Evolutionary conservation across 2,329 filamentous ascomycete genomes (phyloP).

Genomic region (Fusarium musae): DNA sequence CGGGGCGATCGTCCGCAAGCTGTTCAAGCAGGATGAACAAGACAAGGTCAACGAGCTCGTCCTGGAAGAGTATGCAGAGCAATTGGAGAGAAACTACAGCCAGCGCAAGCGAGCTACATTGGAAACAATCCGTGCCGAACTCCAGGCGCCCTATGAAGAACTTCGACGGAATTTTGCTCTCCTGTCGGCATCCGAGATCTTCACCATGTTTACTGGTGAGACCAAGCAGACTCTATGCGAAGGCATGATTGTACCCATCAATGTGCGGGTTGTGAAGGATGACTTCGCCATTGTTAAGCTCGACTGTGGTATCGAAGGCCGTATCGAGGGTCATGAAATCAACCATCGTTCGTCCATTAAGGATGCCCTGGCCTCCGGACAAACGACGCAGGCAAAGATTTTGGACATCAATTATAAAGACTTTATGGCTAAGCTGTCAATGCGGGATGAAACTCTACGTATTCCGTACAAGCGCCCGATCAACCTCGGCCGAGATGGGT

Average conservation of each 20-base stretch:
- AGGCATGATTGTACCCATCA: slow-evolving; percentile 92
- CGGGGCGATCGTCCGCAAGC: slow-evolving; percentile 89
- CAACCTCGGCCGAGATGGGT: slow-evolving; percentile 81
- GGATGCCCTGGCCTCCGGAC: slow-evolving; percentile 79
- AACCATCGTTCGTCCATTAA: slow-evolving; percentile 77
- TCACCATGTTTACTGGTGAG: slow-evolving; percentile 97
- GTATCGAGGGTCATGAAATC: slow-evolving; percentile 84
- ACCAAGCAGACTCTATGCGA: slow-evolving; percentile 84
- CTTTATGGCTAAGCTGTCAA: slow-evolving; percentile 83
- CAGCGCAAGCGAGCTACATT: slow-evolving; percentile 95
- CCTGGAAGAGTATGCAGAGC: slow-evolving; percentile 95
- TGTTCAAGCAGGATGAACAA: slow-evolving; percentile 94
- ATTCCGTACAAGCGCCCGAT: slow-evolving; percentile 75
- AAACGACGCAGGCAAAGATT: slow-evolving; percentile 90
- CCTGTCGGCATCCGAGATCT: slow-evolving; percentile 81
- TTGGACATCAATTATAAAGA: slow-evolving; percentile 87
- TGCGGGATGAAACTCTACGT: slow-evolving; percentile 83
- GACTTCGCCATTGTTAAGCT: slow-evolving; percentile 94
- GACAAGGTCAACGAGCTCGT: slow-evolving; percentile 97
- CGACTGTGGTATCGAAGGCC: slow-evolving; percentile 92
- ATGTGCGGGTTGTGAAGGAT: slow-evolving; percentile 87
- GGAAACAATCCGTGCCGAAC: slow-evolving; percentile 93
- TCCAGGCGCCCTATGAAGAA: slow-evolving; percentile 94
- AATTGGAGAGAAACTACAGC: slow-evolving; percentile 91
- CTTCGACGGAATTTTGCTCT: slow-evolving; percentile 81